phyloP scores from a whole-genome alignment of 805 yeast genomes.

The Candida montana region DNA sequence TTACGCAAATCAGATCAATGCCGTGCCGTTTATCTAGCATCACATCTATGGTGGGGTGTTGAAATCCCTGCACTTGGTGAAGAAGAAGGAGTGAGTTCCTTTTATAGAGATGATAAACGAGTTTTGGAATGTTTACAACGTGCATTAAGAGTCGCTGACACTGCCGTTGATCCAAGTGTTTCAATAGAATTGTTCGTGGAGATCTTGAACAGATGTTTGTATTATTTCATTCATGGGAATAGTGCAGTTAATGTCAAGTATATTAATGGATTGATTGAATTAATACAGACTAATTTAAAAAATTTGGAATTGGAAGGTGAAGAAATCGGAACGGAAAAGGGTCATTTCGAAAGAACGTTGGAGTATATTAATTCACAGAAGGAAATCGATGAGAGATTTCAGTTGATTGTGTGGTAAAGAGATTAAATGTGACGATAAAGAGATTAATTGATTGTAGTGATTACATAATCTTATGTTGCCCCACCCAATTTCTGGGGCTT shows the following conservation, averaged over 20 bases:
- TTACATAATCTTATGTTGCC: not conserved
- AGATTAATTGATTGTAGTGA: too few relatives aligned
- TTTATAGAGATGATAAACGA: slow-evolving; percentile 53
- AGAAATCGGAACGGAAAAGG: slow-evolving; percentile 23
- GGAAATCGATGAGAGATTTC: slow-evolving; percentile 63
- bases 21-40: slow-evolving; percentile 78
- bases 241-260: slow-evolving; percentile 63
- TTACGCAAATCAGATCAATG: slow-evolving; percentile 93
- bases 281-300: slow-evolving; percentile 60
- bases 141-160: slow-evolving; percentile 84
- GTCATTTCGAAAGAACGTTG: slow-evolving; percentile 68
- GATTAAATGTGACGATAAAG: too few relatives aligned
- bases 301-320: slow-evolving; percentile 16
- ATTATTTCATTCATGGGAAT: slow-evolving; percentile 80
- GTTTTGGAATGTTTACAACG: slow-evolving; percentile 90
- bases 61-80: slow-evolving; percentile 47
- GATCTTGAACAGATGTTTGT: slow-evolving; percentile 78
- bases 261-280: slow-evolving; percentile 79
- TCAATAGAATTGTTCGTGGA: slow-evolving; percentile 84
- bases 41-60: slow-evolving; percentile 93
- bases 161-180: slow-evolving; percentile 76
- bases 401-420: slow-evolving; percentile 35
- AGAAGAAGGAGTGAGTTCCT: slow-evolving; percentile 37
- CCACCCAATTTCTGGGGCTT: not conserved
- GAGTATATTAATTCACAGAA: slow-evolving; percentile 65